Evolutionary conservation across 805 yeast species (phyloP).

Genomic region (Wickerhamiella vanderwaltii): DNA sequence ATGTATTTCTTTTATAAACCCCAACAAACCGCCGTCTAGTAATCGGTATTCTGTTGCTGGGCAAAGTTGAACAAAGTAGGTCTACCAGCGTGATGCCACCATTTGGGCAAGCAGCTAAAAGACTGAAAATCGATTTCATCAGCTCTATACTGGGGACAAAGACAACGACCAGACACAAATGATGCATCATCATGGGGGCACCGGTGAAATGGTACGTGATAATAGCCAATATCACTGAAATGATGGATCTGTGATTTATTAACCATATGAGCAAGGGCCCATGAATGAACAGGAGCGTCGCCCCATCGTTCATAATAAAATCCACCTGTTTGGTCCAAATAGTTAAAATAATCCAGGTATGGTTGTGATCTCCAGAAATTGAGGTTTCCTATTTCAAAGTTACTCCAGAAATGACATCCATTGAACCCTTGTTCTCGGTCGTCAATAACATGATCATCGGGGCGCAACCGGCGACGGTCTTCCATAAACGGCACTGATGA

Average conservation of each 20-base stretch:
- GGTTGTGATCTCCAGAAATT: constrained; percentile 62
- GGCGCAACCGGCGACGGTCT: constrained; percentile 36
- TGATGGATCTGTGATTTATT: constrained; percentile 53
- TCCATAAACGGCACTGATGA: constrained; percentile 48
- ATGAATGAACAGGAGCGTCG: constrained; percentile 81
- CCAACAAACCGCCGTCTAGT: background rate
- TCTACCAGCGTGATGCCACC: constrained; percentile 29
- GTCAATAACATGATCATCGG: constrained; percentile 30
- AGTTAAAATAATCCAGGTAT: constrained; percentile 53
- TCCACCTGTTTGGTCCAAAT: constrained; percentile 62
- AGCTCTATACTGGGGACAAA: constrained; percentile 25
- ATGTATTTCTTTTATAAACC: background rate
- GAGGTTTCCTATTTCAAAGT: constrained; percentile 69
- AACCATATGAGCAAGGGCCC: constrained; percentile 51
- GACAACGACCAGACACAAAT: constrained; percentile 26
- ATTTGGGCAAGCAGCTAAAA: constrained; percentile 28
- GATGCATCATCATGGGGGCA: constrained; percentile 30
- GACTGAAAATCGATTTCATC: constrained; percentile 28
- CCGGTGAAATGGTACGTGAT: constrained; percentile 51
- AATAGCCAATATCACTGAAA: constrained; percentile 73
- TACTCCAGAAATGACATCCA: constrained; percentile 79
- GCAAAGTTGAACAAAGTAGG: constrained; percentile 23
- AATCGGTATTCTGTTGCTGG: background rate
- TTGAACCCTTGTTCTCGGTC: constrained; percentile 51
- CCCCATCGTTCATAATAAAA: constrained; percentile 94